Evolutionary conservation across 345 rosid species (phyloP), one percentile per base, ranked within the genome.

Genomic region (Cardiospermum halicacabum): DNA sequence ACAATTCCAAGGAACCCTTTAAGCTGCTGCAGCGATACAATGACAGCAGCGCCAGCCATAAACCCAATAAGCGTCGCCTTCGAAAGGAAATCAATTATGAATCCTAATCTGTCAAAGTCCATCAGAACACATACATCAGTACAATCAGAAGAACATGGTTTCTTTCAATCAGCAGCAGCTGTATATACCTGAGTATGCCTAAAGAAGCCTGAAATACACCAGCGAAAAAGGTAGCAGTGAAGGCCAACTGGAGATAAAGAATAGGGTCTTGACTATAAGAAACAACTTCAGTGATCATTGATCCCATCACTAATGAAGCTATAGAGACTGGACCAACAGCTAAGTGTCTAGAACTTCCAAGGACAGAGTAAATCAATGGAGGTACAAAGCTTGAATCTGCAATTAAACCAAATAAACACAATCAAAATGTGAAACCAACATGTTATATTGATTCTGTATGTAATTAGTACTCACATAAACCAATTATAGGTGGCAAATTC

Each of bases 331-430:
- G 99, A 67, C 99, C 99, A 34, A 95, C 96, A 3, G 79, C 99
- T 12, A 95, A 85, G 64, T 95, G 97, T 56, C 72, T 81, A 22
- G 99, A 95, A 80, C 99, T 95, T 45, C 99, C 99, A 13, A 95
- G 84, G 32, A 89, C 69, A 18, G 97, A 76, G 71, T 95, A 95
- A 53, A 95, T 70, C 68, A 95, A 62, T 64, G 99, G 99, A 12
- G 99, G 97, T 27, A 95, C 96, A 78, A 95, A 95, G 74, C 99
- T 95, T 81, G 99, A 95, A 81, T 95, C 99, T 95, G 81, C 83
- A 79, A 58, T 40, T 69, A 62, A 32, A 18, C 24, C 30, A 47
- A 53, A 53, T 18, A 63, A 16, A 4, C 24, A 51, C 55, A 16
- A 1, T 19, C 13, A 3, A 19, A 31, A 42, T 34, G 2, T 28